A percentile compares a stretch with the other conserved stretches of the same genome.
Conservation (phyloP, 2,329 filamentous ascomycete genomes). For the Golovinomyces cichoracearum region DNA sequence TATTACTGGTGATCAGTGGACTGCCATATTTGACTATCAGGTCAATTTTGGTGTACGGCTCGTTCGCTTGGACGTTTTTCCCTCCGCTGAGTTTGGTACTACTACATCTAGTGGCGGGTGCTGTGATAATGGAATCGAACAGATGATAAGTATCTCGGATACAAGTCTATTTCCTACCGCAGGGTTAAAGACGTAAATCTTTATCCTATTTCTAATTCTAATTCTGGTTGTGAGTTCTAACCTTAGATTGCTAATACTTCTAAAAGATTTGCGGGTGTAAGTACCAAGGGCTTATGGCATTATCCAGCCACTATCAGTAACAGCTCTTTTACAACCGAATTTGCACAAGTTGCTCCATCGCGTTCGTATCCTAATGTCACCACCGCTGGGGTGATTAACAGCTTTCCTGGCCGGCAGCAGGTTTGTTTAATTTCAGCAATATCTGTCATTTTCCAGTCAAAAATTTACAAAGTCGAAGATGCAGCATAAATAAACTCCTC, state of each 20-base stretch:
- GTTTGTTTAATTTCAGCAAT: slow-evolving; percentile 2
- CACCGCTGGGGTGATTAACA: slow-evolving; percentile 33
- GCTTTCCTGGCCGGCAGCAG: slow-evolving; percentile 28
- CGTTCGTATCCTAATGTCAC: slow-evolving; percentile 17
- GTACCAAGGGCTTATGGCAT: slow-evolving; percentile 28
- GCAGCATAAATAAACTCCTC: too few species aligned
- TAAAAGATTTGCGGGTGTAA: slow-evolving; percentile 19
- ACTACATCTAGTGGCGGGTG: slow-evolving; percentile 17
- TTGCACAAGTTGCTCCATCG: slow-evolving; percentile 26
- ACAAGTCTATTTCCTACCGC: slow-evolving; percentile 26
- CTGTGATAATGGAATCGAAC: slow-evolving; percentile 23
- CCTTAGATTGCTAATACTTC: neutral
- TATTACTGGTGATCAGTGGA: slow-evolving; percentile 29
- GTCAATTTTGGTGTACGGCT: slow-evolving; percentile 30
- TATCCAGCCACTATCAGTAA: slow-evolving; percentile 31
- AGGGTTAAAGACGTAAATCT: slow-evolving; percentile 21
- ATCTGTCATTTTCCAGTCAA: neutral
- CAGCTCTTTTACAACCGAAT: slow-evolving; percentile 24
- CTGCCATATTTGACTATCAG: slow-evolving; percentile 30
- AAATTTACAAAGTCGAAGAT: neutral
- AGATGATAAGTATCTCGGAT: slow-evolving; percentile 28
- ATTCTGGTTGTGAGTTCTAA: neutral
- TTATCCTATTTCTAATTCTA: neutral
- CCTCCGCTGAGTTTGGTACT: slow-evolving; percentile 23
- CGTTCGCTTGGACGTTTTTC: slow-evolving; percentile 32